Evolutionary conservation across 257 asterid genomes (phyloP), one percentile per base, ranked within the genome.

Genomic region (Eucommia ulmoides): DNA sequence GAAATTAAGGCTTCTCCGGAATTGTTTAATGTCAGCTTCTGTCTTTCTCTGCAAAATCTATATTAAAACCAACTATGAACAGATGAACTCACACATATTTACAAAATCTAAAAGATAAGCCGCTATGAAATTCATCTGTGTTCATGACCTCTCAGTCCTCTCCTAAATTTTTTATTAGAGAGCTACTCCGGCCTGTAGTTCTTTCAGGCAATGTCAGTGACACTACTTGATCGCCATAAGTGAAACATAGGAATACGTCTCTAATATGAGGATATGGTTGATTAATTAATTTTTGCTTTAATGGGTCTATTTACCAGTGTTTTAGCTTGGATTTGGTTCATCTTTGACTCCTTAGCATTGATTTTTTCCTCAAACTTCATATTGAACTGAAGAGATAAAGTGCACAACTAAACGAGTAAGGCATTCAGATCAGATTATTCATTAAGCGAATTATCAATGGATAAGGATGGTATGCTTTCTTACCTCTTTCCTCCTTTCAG

Each of bases 401-500:
- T 22, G 15, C 8, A 9, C 10, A 9, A 1, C 52, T 35, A 1
- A 41, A 23, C 14, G n/a, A n/a, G n/a, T n/a, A n/a, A n/a, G n/a
- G n/a, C 4, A 22, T 19, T 19, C n/a, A 17, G 12, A 18, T 45
- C 1, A 45, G 54, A 18, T 16, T 50, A 16, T 2, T 42, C 9
- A 6, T 42, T 8, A 42, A 42, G 15, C 45, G 1, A 16, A 42
- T 25, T 1, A 23, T 25, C 5, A 19, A 19, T 21, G 15, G 15
- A 42, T 49, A 5, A 19, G 24, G 49, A 15, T 7, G 21, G 26
- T 45, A 45, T 15, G 38, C 18, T 23, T 38, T 41, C 83, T 53
- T 57, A 65, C 94, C 86, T 84, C 80, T 68, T 74, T 78, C 61
- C 83, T 74, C 62, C 58, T 78, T 66, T 58, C 83, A 1, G 80